These are phyloP conservation scores for Metschnikowia dekortorum DNA, from an alignment of 805 yeast genomes.

Conservation along the genomic window DNA sequence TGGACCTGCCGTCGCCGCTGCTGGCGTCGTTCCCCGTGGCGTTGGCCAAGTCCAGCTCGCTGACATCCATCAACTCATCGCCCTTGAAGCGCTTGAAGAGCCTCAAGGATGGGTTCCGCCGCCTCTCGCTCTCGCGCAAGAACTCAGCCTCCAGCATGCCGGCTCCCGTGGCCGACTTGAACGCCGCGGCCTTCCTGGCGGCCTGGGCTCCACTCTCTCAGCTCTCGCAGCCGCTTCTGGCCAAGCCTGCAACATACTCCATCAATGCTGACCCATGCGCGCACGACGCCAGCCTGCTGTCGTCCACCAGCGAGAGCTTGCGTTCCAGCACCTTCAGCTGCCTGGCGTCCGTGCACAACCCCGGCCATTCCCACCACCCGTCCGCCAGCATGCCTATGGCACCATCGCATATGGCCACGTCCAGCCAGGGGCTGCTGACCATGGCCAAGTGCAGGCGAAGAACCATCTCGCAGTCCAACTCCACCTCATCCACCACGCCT, in stretches of 20 bases:
- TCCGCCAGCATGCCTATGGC: conserved; percentile 6
- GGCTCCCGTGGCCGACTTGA: conserved; percentile 3
- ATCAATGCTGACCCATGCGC: conserved; percentile 9
- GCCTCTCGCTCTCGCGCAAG: conserved; percentile 25
- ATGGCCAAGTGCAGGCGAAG: conserved; percentile 15
- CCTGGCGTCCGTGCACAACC: conserved; percentile 1
- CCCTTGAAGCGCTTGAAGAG: conserved; percentile 36
- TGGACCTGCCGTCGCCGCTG: conserved; percentile 5
- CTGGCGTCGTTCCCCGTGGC: conserved; percentile 4
- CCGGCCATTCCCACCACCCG: conserved; percentile 1
- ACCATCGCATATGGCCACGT: conserved; percentile 11
- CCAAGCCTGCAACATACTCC: conserved; percentile 4
- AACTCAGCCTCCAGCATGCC: conserved; percentile 4
- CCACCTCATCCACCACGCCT: conserved; percentile 22
- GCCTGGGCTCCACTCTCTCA: neutral
- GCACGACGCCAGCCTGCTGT: conserved; percentile 13
- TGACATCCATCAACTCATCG: conserved; percentile 16
- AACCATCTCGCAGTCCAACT: conserved; percentile 21
- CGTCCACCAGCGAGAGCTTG: conserved; percentile 12
- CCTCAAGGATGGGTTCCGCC: conserved; percentile 36
- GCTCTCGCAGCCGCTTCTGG: neutral
- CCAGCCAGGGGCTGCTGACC: conserved; percentile 12
- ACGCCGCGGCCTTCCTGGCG: conserved; percentile 2
- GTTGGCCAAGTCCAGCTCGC: conserved; percentile 2
- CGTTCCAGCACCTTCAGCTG: conserved; percentile 15